Evolutionary conservation across 768 basidiomycete genomes (phyloP).

Genomic region (Collybiopsis confluens): DNA sequence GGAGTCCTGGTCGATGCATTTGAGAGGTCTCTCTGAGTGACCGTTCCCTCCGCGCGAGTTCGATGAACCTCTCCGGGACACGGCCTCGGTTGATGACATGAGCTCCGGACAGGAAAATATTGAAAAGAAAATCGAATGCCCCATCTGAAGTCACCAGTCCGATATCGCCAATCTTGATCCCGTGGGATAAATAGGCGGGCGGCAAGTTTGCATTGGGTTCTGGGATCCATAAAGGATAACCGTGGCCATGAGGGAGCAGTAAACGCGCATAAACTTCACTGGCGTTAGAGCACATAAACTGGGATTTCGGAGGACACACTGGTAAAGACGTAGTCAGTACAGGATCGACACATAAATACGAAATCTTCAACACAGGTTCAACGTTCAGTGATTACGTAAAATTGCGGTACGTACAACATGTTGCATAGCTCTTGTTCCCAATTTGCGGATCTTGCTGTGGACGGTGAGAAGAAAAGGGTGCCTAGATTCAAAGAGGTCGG

Average conservation of each 20-base stretch:
- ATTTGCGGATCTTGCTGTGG: no score
- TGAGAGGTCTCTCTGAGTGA: neutral
- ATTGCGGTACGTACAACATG: no score
- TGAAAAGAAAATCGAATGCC: conserved; percentile 8
- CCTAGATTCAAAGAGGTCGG: no score
- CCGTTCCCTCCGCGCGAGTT: neutral
- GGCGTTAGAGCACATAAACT: neutral
- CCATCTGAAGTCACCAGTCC: neutral
- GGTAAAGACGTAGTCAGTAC: no score
- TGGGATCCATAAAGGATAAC: conserved; percentile 23
- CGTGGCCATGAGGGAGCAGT: conserved; percentile 16
- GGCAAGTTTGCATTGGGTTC: conserved; percentile 14
- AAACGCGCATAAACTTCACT: conserved; percentile 17
- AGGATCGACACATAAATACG: no score
- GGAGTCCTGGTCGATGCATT: neutral
- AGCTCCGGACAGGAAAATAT: neutral
- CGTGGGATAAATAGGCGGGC: conserved; percentile 11
- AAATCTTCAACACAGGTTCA: no score
- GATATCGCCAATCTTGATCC: neutral
- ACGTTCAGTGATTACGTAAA: no score
- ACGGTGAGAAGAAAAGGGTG: no score
- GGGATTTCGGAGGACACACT: no score
- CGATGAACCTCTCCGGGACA: neutral
- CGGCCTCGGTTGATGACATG: neutral
- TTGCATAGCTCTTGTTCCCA: no score